Base-by-base conservation (phyloP, 2,329 filamentous ascomycete species). In the Colletotrichum sp. region DNA sequence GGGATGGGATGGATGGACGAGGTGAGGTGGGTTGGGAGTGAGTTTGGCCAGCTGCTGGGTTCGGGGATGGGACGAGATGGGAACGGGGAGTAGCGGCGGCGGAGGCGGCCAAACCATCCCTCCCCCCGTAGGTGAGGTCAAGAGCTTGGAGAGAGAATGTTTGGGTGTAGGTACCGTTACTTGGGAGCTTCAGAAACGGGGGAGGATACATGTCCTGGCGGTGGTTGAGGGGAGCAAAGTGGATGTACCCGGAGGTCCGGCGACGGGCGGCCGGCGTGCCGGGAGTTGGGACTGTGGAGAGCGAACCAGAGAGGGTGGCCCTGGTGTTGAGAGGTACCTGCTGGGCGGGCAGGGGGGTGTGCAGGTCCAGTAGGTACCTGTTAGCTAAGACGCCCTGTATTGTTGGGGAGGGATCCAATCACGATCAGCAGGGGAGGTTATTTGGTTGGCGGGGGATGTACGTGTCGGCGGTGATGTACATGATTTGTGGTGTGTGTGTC, bases 321-420 rank as follows among this genome's bases (percentile, higher is more conserved):
- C 43, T 48, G 43, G n/a, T 48, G 43, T 48, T 48, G 60, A 34
- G 24, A 63, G 57, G 57, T 48, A 70, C 36, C 36, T 43, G 55
- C n/a, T 16, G 43, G 43, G 43, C n/a, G 43, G n/a, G 43, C 43
- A 48, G 43, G 43, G 43, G 43, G 43, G 43, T 48, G 43, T 48
- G n/a, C 10, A n/a, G 39, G 8, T 43, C 39, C 36, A 39, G 64
- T 16, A 32, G 28, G 64, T 67, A 24, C 65, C 65, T 65, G 9
- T 32, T 30, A 18, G 48, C 43, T 57, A 30, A 61, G 32, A 32
- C n/a, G 52, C 52, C 52, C 52, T 68, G 66, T 68, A 73, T 75
- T 75, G 73, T 75, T 75, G 70, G 36, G 72, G 70, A 73, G 64
- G 70, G 73, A 73, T 60, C 73, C 73, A 75, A 75, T 75, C 70